Conservation (phyloP, 257 asterid genomes). For the Nicotiana undulata region DNA sequence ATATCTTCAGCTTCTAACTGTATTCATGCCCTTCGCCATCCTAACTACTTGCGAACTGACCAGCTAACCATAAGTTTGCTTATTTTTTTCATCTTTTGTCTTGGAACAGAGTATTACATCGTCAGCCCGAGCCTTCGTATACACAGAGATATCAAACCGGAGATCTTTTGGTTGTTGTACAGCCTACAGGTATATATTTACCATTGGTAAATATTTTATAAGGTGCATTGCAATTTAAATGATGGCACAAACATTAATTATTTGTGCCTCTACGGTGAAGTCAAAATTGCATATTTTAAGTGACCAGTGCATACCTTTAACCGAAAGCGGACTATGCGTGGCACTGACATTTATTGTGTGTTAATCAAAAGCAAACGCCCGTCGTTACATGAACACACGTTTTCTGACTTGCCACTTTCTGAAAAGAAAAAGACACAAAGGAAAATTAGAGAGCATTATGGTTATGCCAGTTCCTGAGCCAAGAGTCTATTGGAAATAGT, state of each 20-base stretch:
- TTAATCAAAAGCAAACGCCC: too few species aligned
- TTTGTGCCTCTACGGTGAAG: neutral
- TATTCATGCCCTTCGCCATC: neutral
- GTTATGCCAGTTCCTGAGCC: too few species aligned
- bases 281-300: too few species aligned
- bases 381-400: neutral
- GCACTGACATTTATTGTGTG: slow-evolving; percentile 21
- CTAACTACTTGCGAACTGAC: neutral
- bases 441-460: too few species aligned
- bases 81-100: slow-evolving; percentile 1
- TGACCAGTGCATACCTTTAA: neutral
- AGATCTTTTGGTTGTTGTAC: slow-evolving; percentile 80
- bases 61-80: too few species aligned
- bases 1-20: too few species aligned
- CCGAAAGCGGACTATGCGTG: slow-evolving; percentile 70
- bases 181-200: slow-evolving; percentile 44
- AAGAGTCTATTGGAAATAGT: too few species aligned
- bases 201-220: neutral
- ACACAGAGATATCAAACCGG: slow-evolving; percentile 56
- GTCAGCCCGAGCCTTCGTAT: slow-evolving; percentile 82
- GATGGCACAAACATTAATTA: neutral
- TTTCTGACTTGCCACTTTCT: too few species aligned
- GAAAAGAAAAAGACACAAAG: too few species aligned
- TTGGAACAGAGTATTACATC: slow-evolving; percentile 68
- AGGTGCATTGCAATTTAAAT: neutral